Evolutionary conservation across 371 early-diverging fungal species (phyloP).

Genomic region (Batrachochytrium dendrobatidis): DNA sequence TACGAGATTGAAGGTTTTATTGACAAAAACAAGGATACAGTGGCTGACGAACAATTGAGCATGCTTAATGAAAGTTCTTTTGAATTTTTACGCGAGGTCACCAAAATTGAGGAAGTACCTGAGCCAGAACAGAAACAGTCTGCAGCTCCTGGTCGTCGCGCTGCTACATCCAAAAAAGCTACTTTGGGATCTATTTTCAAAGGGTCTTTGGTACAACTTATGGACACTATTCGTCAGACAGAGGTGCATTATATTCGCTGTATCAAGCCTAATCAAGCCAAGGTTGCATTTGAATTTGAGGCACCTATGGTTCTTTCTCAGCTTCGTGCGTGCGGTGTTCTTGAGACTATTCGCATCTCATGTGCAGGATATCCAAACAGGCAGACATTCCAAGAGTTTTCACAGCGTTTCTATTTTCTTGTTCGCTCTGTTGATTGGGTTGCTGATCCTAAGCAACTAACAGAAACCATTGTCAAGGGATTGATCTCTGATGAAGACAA

Average conservation of each 20-base stretch:
- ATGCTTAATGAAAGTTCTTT: conserved; percentile 62
- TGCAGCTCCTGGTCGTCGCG: conserved; percentile 12
- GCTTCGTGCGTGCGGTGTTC: conserved; percentile 98
- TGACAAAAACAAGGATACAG: conserved; percentile 98
- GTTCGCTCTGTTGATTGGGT: conserved; percentile 67
- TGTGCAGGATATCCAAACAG: conserved; percentile 98
- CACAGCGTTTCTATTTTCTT: conserved; percentile 84
- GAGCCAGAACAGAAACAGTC: background rate
- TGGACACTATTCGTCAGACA: conserved; percentile 89
- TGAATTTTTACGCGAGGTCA: conserved; percentile 68
- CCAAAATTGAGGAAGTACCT: conserved; percentile 21
- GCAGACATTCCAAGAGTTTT: conserved; percentile 88
- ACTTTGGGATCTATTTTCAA: conserved; percentile 85
- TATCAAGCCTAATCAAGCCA: conserved; percentile 95
- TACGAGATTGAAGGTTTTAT: conserved; percentile 92
- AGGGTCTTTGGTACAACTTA: conserved; percentile 78
- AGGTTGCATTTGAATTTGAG: conserved; percentile 84
- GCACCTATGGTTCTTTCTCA: conserved; percentile 90
- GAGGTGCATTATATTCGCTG: conserved; percentile 97
- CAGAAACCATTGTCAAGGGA: conserved; percentile 54
- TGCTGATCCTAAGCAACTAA: conserved; percentile 35
- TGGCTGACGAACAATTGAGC: conserved; percentile 82
- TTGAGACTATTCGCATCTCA: conserved; percentile 98
- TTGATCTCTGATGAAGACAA: conserved; percentile 70
- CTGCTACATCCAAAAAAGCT: conserved; percentile 47